Evolutionary conservation across 176 grass and related monocot genomes (phyloP), one percentile per base, ranked within the genome.

Genomic region (Carex parvula): DNA sequence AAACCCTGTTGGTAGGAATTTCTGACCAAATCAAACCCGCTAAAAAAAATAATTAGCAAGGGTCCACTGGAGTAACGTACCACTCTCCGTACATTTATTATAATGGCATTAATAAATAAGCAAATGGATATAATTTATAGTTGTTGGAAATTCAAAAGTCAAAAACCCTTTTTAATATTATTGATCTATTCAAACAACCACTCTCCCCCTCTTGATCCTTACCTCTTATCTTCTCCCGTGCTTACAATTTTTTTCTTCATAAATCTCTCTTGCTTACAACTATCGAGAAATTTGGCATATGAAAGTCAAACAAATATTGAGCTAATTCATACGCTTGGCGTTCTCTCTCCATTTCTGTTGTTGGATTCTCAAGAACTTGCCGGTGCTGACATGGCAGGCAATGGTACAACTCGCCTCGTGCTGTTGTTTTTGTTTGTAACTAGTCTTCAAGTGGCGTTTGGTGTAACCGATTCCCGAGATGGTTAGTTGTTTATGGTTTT

Each of bases 401-500:
- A 55, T 85, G 77, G 2, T 78, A 89, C 86, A 84, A 85, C 18
- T 56, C 8, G 32, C 54, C 30, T 91, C 24, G 33, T 97, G 64
- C 66, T 90, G 66, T 71, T 93, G 79, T 82, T 94, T 84, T 16
- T 89, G 56, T 78, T 88, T 88, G 78, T 91, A 42, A 63, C 83
- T 44, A 58, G 84, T 61, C 22, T 93, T 14, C 75, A 10, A 32
- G 56, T 83, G 72, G 72, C 88, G 58, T 86, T 64, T 73, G 70
- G 87, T 72, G 69, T 84, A 77, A 93, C 92, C 0, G 87, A 90
- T 79, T 41, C 83, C 16, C 89, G 91, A 76, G 95, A 98, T 86
- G 90, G 95, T 98, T 89, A 95, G 84, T 24, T 84, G 42, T 32
- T 82, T 35, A 15, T 55, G 20, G 35, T 54, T 57, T 21, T 68